These are phyloP conservation scores for Solanum megistacrolobum DNA, from an alignment of 257 asterid genomes.

Conservation along the genomic window DNA sequence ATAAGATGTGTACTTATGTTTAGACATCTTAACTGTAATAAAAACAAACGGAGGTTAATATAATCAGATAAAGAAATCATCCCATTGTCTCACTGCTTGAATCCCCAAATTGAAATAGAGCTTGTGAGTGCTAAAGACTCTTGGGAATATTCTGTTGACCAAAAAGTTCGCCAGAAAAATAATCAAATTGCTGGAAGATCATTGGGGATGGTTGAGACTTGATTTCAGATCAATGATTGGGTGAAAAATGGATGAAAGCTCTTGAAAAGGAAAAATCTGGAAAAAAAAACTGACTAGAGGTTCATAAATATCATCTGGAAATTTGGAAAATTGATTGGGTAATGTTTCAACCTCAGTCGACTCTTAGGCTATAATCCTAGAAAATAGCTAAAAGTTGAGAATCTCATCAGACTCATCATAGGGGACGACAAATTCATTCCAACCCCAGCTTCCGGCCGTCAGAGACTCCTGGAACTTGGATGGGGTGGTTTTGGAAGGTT, in stretches of 20 bases:
- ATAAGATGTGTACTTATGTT: not conserved
- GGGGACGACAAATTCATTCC: not conserved
- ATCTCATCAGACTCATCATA: not conserved
- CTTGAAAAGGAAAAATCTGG: not conserved
- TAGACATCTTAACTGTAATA: not conserved
- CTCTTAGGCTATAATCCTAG: not conserved
- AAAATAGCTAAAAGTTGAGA: not conserved
- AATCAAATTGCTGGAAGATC: not conserved
- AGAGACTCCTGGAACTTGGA: not conserved
- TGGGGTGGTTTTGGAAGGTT: not conserved
- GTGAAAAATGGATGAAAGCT: not conserved
- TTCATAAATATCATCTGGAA: not conserved
- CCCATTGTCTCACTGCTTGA: not conserved
- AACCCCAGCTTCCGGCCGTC: not conserved
- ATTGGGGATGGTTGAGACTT: not conserved
- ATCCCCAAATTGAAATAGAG: not conserved
- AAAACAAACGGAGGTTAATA: not conserved
- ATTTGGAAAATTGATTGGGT: not conserved
- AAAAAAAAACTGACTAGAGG: not conserved
- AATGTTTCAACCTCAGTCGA: not conserved
- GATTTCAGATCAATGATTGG: not conserved
- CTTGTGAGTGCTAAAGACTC: not conserved
- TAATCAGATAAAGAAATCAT: not conserved
- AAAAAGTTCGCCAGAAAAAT: not conserved
- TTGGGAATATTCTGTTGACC: not conserved